These are phyloP conservation scores for Gynostemma pentaphyllum DNA, from an alignment of 306 rosid species.

Conservation along the genomic window DNA sequence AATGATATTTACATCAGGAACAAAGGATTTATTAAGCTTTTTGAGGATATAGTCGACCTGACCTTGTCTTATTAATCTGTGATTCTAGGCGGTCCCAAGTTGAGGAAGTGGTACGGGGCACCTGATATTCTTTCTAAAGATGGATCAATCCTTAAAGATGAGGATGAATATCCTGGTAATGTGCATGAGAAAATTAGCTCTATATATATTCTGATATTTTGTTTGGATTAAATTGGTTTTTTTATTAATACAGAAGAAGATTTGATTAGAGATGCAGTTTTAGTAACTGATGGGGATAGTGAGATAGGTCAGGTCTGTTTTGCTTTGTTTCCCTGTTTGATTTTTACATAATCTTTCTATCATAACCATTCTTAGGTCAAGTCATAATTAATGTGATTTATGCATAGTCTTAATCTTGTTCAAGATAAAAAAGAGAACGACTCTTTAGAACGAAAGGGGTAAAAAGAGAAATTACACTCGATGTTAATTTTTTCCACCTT, in stretches of 20 bases:
- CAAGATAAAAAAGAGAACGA: neutral
- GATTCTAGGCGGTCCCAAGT: slow-evolving; percentile 71
- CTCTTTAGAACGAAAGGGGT: no score
- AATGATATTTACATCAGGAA: no score
- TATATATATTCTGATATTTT: neutral
- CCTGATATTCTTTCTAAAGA: slow-evolving; percentile 70
- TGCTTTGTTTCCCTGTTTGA: neutral
- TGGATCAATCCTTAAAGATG: slow-evolving; percentile 36
- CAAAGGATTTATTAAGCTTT: no score
- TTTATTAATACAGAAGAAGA: slow-evolving; percentile 35
- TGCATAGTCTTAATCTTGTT: neutral
- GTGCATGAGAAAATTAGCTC: neutral
- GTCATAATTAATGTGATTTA: neutral
- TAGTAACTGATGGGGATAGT: slow-evolving; percentile 83
- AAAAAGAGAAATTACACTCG: no score
- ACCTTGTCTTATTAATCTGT: neutral
- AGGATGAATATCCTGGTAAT: slow-evolving; percentile 41
- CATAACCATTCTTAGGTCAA: neutral
- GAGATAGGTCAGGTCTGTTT: slow-evolving; percentile 88
- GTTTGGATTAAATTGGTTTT: neutral
- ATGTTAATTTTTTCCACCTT: no score
- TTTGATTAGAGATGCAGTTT: slow-evolving; percentile 61
- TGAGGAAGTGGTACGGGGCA: slow-evolving; percentile 93
- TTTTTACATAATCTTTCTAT: neutral
- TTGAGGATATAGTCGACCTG: neutral